Conservation (phyloP, 2,329 filamentous ascomycete species). For the Pseudogymnoascus sp. region DNA sequence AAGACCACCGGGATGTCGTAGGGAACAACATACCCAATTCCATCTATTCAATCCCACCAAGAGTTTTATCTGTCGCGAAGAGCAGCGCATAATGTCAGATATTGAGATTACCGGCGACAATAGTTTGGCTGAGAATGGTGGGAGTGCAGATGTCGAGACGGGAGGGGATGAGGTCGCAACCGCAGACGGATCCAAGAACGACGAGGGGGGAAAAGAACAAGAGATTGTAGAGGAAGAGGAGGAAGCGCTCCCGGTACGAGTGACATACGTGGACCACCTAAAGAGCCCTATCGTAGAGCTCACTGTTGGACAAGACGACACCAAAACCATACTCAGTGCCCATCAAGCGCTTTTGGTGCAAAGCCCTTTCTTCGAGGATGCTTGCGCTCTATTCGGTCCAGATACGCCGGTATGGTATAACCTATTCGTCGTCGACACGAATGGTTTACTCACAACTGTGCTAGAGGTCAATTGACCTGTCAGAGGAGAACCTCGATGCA, state of each 20-base stretch:
- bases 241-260: conserved; percentile 12
- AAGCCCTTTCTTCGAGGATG: conserved; percentile 65
- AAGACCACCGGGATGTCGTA: not conserved
- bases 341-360: conserved; percentile 69
- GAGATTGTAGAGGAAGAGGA: conserved; percentile 20
- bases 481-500: conserved; percentile 60
- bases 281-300: conserved; percentile 62
- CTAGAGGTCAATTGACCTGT: conserved; percentile 58
- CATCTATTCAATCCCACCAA: not conserved
- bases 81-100: conserved; percentile 18
- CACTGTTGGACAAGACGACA: conserved; percentile 52
- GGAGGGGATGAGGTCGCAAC: conserved; percentile 19
- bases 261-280: conserved; percentile 50
- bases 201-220: conserved; percentile 15
- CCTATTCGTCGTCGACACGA: not conserved
- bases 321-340: conserved; percentile 59
- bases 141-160: conserved; percentile 23
- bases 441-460: not conserved
- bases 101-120: conserved; percentile 15
- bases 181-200: conserved; percentile 15
- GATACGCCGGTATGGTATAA: conserved; percentile 32
- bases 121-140: conserved; percentile 12
- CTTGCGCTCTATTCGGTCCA: conserved; percentile 52
- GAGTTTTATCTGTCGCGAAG: not conserved
- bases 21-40: not conserved